Conservation (phyloP, 2,329 filamentous ascomycete species). For the Diplodia intermedia region DNA sequence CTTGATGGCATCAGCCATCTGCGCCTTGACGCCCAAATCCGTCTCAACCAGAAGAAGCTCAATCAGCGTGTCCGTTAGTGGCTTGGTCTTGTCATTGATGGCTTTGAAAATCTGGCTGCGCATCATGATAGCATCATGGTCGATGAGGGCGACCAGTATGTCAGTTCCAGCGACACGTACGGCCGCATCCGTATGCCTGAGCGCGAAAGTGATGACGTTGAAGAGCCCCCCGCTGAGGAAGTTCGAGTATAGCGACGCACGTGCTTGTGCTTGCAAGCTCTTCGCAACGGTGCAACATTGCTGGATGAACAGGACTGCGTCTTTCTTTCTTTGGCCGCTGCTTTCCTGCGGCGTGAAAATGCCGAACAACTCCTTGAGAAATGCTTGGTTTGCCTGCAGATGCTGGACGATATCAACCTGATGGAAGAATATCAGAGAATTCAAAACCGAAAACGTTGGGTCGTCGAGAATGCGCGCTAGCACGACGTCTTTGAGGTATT, state of each 20-base stretch:
- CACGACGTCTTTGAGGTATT: constrained; percentile 98
- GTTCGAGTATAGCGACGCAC: constrained; percentile 85
- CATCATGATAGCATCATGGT: constrained; percentile 95
- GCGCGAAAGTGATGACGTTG: constrained; percentile 87
- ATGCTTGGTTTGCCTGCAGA: constrained; percentile 79
- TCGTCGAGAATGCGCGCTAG: constrained; percentile 95
- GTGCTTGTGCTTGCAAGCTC: constrained; percentile 83
- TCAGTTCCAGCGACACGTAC: constrained; percentile 93
- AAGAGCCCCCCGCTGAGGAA: constrained; percentile 88
- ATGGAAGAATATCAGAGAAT: constrained; percentile 98
- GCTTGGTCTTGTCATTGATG: constrained; percentile 82
- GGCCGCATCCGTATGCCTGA: constrained; percentile 81
- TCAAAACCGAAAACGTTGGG: constrained; percentile 95
- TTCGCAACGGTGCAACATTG: constrained; percentile 95
- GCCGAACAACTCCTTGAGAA: constrained; percentile 84
- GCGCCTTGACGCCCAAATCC: constrained; percentile 92
- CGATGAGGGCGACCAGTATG: constrained; percentile 90
- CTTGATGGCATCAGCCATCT: constrained; percentile 94
- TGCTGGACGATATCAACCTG: constrained; percentile 98
- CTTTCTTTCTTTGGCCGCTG: constrained; percentile 79
- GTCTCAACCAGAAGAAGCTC: constrained; percentile 89
- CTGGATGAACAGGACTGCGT: constrained; percentile 94
- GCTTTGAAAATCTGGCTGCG: constrained; percentile 91
- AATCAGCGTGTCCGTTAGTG: constrained; percentile 89
- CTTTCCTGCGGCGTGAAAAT: constrained; percentile 74